phyloP scores from a whole-genome alignment of 139 green algal genomes.

The Parachlorella kessleri region DNA sequence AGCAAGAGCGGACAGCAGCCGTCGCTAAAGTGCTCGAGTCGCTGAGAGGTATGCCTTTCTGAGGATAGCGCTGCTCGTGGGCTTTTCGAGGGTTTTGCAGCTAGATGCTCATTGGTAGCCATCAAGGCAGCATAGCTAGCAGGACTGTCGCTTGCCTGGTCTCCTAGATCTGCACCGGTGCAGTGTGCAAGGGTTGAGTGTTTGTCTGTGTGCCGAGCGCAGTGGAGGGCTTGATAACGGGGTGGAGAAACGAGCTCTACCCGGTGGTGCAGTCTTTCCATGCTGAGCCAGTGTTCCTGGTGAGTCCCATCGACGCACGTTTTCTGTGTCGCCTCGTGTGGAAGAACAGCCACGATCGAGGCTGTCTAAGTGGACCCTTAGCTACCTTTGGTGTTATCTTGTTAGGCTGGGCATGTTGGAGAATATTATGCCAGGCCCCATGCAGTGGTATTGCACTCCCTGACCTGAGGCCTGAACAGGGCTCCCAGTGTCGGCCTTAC shows the following conservation, averaged over 20 bases:
- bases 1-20: conserved; percentile 51
- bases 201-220: background rate
- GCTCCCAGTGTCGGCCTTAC: too few relatives aligned
- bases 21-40: conserved; percentile 36
- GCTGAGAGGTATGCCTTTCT: background rate
- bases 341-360: too few relatives aligned
- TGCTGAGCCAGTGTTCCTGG: conserved; percentile 61
- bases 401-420: too few relatives aligned
- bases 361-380: too few relatives aligned
- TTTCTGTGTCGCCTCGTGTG: too few relatives aligned
- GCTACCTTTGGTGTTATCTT: too few relatives aligned
- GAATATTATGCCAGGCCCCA: too few relatives aligned
- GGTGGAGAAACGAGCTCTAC: conserved; percentile 95
- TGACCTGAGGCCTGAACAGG: too few relatives aligned
- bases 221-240: conserved; percentile 67
- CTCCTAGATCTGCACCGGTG: background rate
- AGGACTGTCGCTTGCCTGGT: too few relatives aligned
- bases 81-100: background rate
- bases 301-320: too few relatives aligned
- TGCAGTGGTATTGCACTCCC: too few relatives aligned
- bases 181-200: conserved; percentile 18
- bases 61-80: background rate
- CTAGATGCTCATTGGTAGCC: background rate
- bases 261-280: conserved; percentile 75
- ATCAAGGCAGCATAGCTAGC: background rate